Conservation (phyloP, 768 basidiomycete genomes). For the Mycena rosella region DNA sequence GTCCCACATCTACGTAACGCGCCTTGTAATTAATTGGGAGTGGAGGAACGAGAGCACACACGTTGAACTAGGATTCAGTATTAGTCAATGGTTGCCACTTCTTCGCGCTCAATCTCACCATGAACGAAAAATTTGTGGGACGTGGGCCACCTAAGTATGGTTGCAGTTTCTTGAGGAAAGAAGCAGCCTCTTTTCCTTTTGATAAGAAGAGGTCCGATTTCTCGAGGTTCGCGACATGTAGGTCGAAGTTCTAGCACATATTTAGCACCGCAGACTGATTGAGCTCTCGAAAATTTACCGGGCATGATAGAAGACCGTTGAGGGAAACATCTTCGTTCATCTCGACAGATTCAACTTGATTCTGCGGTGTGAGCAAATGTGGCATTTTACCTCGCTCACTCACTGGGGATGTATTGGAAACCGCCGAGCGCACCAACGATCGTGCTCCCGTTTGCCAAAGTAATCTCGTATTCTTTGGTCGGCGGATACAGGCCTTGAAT, state of each 20-base stretch:
- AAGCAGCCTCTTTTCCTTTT: constrained; percentile 49
- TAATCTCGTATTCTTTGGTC: constrained; percentile 51
- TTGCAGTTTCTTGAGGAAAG: constrained; percentile 53
- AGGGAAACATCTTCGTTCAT: constrained; percentile 59
- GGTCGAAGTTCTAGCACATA: constrained; percentile 49
- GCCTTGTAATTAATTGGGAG: background rate
- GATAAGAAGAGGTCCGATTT: constrained; percentile 51
- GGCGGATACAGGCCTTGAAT: constrained; percentile 67
- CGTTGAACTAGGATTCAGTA: constrained; percentile 56
- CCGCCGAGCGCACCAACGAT: constrained; percentile 62
- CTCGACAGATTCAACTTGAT: constrained; percentile 58
- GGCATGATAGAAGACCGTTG: constrained; percentile 62
- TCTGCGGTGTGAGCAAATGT: constrained; percentile 22
- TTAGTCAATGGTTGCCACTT: background rate
- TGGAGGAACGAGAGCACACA: constrained; percentile 40
- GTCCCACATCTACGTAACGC: constrained; percentile 55
- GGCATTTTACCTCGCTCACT: background rate
- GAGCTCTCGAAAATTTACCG: constrained; percentile 44
- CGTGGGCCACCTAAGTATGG: constrained; percentile 58
- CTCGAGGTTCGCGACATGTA: constrained; percentile 56
- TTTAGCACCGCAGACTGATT: background rate
- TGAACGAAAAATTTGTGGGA: constrained; percentile 52
- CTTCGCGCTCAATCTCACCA: constrained; percentile 47
- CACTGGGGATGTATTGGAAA: constrained; percentile 52
- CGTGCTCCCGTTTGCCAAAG: constrained; percentile 62